Base-by-base conservation (phyloP, 306 rosid species). In the Dalbergia cultrata region DNA sequence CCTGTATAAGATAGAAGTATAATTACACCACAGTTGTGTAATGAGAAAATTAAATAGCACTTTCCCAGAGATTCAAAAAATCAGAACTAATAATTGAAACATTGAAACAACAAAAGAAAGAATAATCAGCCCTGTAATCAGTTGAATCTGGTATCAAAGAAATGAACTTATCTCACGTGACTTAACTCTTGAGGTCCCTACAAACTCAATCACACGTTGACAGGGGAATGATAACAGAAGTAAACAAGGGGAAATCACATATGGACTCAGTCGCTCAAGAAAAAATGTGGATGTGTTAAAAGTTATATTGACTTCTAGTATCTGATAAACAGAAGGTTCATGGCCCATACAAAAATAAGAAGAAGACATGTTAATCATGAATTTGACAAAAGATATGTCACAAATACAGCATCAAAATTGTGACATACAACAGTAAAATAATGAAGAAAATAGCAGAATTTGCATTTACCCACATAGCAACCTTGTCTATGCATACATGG, bases 1-100 rank as follows among this genome's bases (percentile, higher is more conserved):
- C 97, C 99, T 95, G 89, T 74, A 84, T 10, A 70, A 80, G 44
- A 72, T 31, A 59, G 57, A 39, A 52, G 66, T 44, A 68, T 72
- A 69, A 60, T 76, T 18, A 82, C 80, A 78, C 79, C n/a, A 19
- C 11, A 49, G 63, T 70, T 45, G 53, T 31, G 56, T 68, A 34
- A 50, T 43, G 8, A 63, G 67, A 67, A 70, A 60, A 35, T 44
- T 26, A 50, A 39, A 72, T 31, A 13, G 37, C 18, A 60, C 19
- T 21, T 35, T 64, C 57, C 18, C 67, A 56, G 45, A 62, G 33
- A 17, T 34, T 81, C 35, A 35, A 77, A 31, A 31, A 62, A 72
- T 26, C 70, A 16, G 45, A 37, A 13, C 21, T 35, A 39, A 31
- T 50, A 75, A 59, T 45, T 6, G 31, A 66, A 49, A 56, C 64